These are phyloP conservation scores for Globisporangium emineosum DNA, from an alignment of 352 stramenopile genomes.

Conservation along the genomic window DNA sequence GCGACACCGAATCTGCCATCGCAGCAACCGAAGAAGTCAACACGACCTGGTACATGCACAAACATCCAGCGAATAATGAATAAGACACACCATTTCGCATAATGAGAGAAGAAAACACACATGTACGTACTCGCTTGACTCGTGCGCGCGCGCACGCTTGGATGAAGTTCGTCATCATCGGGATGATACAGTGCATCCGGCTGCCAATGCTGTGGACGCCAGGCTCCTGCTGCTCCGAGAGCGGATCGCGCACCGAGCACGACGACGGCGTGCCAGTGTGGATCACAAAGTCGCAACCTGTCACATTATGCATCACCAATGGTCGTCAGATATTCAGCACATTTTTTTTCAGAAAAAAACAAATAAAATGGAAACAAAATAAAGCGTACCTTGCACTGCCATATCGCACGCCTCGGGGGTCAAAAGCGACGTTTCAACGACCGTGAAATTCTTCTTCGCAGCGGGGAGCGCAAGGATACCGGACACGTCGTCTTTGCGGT, in stretches of 20 bases:
- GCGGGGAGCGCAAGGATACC: slow-evolving; percentile 68
- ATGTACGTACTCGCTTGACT: slow-evolving; percentile 56
- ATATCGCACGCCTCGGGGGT: slow-evolving; percentile 85
- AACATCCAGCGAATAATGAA: neutral
- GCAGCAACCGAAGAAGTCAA: slow-evolving; percentile 84
- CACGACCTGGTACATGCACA: slow-evolving; percentile 37
- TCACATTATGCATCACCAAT: neutral
- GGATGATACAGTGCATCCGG: slow-evolving; percentile 89
- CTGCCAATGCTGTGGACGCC: slow-evolving; percentile 87
- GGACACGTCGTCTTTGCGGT: slow-evolving; percentile 82
- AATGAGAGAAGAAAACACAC: neutral
- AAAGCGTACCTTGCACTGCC: slow-evolving; percentile 59
- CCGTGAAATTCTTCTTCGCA: slow-evolving; percentile 75
- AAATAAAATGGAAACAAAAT: slow-evolving; percentile 7
- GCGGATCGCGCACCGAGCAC: slow-evolving; percentile 81
- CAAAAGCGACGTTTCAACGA: slow-evolving; percentile 85
- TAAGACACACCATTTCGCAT: neutral
- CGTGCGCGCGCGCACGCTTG: slow-evolving; percentile 75
- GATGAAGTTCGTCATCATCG: slow-evolving; percentile 92
- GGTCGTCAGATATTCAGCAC: neutral
- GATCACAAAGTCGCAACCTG: slow-evolving; percentile 85
- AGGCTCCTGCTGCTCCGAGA: slow-evolving; percentile 82
- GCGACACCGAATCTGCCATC: slow-evolving; percentile 77
- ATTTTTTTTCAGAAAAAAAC: slow-evolving; percentile 4
- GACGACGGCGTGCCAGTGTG: slow-evolving; percentile 85